A percentile compares a stretch with the other conserved stretches of the same genome.
phyloP scores from a whole-genome alignment of 805 yeast genomes.

The Candida sanyiensis region DNA sequence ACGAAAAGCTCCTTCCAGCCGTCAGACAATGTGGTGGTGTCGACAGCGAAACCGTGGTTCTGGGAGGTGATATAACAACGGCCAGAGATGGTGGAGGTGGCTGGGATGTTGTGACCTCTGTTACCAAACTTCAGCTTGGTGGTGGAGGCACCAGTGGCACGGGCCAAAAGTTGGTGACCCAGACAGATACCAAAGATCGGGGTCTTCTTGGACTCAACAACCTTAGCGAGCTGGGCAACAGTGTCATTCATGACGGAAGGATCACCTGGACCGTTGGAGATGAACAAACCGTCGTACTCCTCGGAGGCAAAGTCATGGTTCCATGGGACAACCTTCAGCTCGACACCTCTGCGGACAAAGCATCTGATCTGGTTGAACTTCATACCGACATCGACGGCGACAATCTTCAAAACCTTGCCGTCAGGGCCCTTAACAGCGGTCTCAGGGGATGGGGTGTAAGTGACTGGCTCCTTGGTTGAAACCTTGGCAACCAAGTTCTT shows the following conservation, averaged over 20 bases:
- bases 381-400: constrained; percentile 97
- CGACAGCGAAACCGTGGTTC: constrained; percentile 98
- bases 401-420: constrained; percentile 74
- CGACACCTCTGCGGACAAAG: constrained; percentile 93
- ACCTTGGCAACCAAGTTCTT: constrained; percentile 90
- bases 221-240: constrained; percentile 52
- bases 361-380: constrained; percentile 97
- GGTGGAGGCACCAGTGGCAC: constrained; percentile 94
- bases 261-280: constrained; percentile 99
- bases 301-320: constrained; percentile 78
- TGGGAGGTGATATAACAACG: constrained; percentile 98
- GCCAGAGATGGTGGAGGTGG: constrained; percentile 84
- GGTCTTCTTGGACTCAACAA: constrained; percentile 59
- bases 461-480: constrained; percentile 67
- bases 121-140: constrained; percentile 93
- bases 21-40: constrained; percentile 58
- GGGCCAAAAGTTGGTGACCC: constrained; percentile 94
- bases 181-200: constrained; percentile 98
- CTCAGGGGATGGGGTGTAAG: constrained; percentile 64
- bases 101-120: constrained; percentile 98
- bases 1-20: constrained; percentile 95
- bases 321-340: constrained; percentile 93
- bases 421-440: constrained; percentile 52
- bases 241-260: constrained; percentile 78
- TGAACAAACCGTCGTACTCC: constrained; percentile 88